Evolutionary conservation across 345 rosid species (phyloP), one percentile per base, ranked within the genome.

Genomic region (Gossypium turneri): DNA sequence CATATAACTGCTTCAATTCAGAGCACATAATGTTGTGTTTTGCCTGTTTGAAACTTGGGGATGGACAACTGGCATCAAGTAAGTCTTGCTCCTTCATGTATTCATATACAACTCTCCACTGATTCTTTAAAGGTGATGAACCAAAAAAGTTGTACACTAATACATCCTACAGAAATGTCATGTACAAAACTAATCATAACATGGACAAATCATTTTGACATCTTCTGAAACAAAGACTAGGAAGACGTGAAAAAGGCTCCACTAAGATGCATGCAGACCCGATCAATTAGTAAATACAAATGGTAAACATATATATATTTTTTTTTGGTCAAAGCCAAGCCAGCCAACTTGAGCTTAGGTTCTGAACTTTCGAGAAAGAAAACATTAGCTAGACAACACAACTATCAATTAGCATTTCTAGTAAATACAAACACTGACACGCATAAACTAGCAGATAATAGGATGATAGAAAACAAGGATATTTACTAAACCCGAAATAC

Each of bases 81-180:
- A 84, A 24, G 70, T 51, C 41, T 73, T 79, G 78, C 43, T 80
- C 85, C 41, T 63, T 62, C 87, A 86, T 78, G 78, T 69, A 89
- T 65, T 58, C 79, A 63, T 85, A 87, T 9, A 87, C 17, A n/a
- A 89, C 81, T 70, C 86, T 78, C 90, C 93, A 89, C 61, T 79
- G 80, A 73, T 70, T 84, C 72, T 75, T 82, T 27, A 81, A 43
- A 11, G 81, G 81, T 44, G 93, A 87, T 2, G 87, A 64, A 17
- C 89, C 81, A 70, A 89, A 89, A 74, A 89, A 84, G 75, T 84
- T 78, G 77, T 81, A 87, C 48, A 87, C 53, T n/a, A 87, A 69
- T 2, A 87, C 90, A 78, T 85, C 88, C 89, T 87, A 52, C 69
- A 77, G 25, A 43, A 24, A 19, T 41, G 44, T 3, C 66, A 67